These are phyloP conservation scores for Ambrosiella cleistominuta DNA, from an alignment of 2,329 filamentous ascomycete species.

Conservation along the genomic window DNA sequence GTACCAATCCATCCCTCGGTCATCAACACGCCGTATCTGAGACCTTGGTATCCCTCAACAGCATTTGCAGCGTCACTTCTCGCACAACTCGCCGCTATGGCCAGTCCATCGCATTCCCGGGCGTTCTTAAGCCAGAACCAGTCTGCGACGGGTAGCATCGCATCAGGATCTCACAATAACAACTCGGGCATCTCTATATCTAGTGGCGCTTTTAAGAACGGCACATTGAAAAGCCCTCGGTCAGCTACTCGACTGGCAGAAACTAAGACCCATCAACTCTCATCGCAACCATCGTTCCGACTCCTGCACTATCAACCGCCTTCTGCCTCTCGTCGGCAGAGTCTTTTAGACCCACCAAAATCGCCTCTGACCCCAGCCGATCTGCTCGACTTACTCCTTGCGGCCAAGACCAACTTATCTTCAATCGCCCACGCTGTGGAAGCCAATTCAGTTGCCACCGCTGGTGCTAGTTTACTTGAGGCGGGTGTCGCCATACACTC, in stretches of 20 bases:
- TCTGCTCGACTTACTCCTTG: constrained; percentile 68
- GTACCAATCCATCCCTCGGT: not conserved
- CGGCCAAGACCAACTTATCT: constrained; percentile 71
- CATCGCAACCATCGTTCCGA: not conserved
- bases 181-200: constrained; percentile 1
- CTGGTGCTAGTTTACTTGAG: constrained; percentile 58
- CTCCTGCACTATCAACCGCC: not conserved
- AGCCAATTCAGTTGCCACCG: constrained; percentile 69
- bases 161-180: not conserved
- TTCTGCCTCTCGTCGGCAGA: constrained; percentile 7
- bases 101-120: not conserved
- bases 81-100: not conserved
- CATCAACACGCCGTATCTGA: not conserved
- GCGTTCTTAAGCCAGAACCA: not conserved
- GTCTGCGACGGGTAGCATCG: not conserved
- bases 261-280: not conserved
- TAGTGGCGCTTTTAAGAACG: constrained; percentile 6
- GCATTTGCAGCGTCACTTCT: not conserved
- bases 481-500: constrained; percentile 58
- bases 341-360: constrained; percentile 5
- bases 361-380: constrained; percentile 39
- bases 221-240: constrained; percentile 8
- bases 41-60: not conserved
- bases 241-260: not conserved
- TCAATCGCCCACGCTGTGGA: constrained; percentile 70